phyloP scores from a whole-genome alignment of 148 eudicot genomes.

The Vaccinium myrtillus region DNA sequence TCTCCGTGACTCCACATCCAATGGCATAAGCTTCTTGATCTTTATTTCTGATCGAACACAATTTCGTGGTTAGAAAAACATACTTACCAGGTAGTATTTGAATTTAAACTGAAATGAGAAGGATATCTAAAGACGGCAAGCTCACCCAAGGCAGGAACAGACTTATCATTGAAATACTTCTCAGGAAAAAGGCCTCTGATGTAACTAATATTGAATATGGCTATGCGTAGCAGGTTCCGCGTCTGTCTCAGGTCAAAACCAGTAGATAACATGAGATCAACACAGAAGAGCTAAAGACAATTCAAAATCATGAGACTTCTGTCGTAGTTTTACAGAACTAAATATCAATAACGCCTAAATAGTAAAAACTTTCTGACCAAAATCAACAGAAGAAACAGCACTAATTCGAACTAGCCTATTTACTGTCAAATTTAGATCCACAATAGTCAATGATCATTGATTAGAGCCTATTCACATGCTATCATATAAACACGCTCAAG shows the following conservation, averaged over 20 bases:
- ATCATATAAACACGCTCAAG: background rate
- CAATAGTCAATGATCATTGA: background rate
- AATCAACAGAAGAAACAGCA: background rate
- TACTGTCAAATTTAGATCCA: background rate
- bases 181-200: slow-evolving; percentile 97
- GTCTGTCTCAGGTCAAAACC: slow-evolving; percentile 47
- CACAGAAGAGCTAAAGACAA: background rate
- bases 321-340: background rate
- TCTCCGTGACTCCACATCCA: slow-evolving; percentile 87
- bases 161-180: slow-evolving; percentile 81
- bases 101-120: background rate
- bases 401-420: background rate
- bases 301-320: background rate
- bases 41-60: slow-evolving; percentile 65
- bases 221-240: slow-evolving; percentile 89
- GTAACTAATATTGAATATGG: slow-evolving; percentile 91
- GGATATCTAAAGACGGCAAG: background rate
- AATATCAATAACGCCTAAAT: background rate
- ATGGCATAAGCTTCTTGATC: slow-evolving; percentile 94
- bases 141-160: slow-evolving; percentile 93
- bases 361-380: background rate
- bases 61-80: background rate
- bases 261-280: background rate
- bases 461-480: too few species aligned
- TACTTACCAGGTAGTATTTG: background rate